These are phyloP conservation scores for Santalum album DNA, from an alignment of 164 flowering plant genomes.

Conservation along the genomic window DNA sequence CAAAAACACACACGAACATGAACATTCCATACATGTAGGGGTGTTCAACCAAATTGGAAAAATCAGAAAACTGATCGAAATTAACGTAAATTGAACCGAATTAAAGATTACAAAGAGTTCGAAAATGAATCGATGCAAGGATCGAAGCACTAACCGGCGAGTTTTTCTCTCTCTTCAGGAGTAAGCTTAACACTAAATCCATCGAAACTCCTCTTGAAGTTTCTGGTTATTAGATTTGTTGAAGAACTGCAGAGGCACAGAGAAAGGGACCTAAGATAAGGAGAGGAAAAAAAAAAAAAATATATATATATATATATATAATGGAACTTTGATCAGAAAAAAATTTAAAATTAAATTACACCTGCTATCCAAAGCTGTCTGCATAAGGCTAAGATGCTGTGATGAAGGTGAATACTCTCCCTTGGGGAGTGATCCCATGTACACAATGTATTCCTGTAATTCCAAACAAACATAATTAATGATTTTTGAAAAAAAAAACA, in stretches of 20 bases:
- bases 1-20: neutral
- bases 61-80: neutral
- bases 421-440: constrained; percentile 26
- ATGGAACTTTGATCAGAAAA: too few species aligned
- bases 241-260: neutral
- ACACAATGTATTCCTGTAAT: constrained; percentile 31
- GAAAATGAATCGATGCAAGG: neutral
- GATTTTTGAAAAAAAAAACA: too few species aligned
- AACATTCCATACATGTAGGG: too few species aligned
- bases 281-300: too few species aligned
- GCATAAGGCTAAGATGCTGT: constrained; percentile 18
- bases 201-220: constrained; percentile 30
- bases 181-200: constrained; percentile 35
- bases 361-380: constrained; percentile 13
- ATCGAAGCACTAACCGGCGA: constrained; percentile 21
- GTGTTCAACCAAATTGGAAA: too few species aligned
- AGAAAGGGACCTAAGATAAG: too few species aligned
- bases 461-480: too few species aligned
- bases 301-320: too few species aligned
- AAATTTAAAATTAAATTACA: too few species aligned
- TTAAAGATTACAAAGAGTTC: neutral
- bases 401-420: constrained; percentile 9
- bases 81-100: too few species aligned
- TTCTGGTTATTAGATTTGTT: constrained; percentile 10
- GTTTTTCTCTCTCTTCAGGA: constrained; percentile 12